Evolutionary conservation across 2,329 filamentous ascomycete species (phyloP), one percentile per base, ranked within the genome.

Genomic region (Helotiales sp.): DNA sequence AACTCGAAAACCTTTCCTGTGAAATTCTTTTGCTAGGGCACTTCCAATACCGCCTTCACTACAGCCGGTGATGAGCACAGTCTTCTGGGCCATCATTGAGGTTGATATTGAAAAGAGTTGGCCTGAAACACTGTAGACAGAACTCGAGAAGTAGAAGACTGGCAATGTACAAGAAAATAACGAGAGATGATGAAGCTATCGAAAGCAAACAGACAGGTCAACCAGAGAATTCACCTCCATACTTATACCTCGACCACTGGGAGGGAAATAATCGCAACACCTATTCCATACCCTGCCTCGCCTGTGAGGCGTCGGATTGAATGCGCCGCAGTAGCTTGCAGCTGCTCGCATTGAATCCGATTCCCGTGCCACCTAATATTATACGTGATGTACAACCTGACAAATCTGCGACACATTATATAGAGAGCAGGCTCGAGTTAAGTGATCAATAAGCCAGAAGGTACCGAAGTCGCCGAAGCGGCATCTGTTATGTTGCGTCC

Each of bases 31-130:
- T 8, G 74, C 74, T 5, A 78, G 69, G 22, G 73, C 72, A 52
- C 75, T 70, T 36, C 75, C 75, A 27, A 76, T 70, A 27, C 75
- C 73, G 9, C 73, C 75, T 29, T 71, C 65, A 57, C 70, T 74
- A 53, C 70, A 74, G 25, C 75, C 74, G 9, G 75, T 77, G 33
- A 76, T 72, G 12, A 76, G 66, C n/a, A 72, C 63, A 22, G 68
- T 55, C 51, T 66, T 66, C n/a, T 42, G 54, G 7, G 29, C 19
- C 55, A 60, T 62, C 49, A 24, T 50, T 40, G 6, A 36, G 13
- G 22, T 44, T 44, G 19, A n/a, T 15, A 13, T 15, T 25, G 22
- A 22, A 19, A 7, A 7, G 36, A 15, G 9, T 44, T 30, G 10
- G 13, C 9, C 9, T 33, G 10, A 12, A 48, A 31, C 19, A n/a